Evolutionary conservation across 2,329 filamentous ascomycete species (phyloP), one percentile per base, ranked within the genome.

Genomic region (Phymatotrichopsis omnivora): DNA sequence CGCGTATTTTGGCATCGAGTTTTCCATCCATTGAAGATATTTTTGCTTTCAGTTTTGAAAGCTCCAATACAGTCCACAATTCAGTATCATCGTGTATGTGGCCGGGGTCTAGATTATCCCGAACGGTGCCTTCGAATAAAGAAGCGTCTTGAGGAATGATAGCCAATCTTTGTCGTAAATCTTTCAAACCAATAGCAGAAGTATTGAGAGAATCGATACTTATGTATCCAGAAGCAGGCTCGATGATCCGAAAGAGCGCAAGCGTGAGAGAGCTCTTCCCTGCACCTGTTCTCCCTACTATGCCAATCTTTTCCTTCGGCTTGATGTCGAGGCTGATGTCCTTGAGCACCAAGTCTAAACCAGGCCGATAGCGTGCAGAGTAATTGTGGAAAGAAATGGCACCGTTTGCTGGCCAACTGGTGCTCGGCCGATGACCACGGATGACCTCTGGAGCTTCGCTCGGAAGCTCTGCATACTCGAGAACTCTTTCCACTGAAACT

Each of bases 71-170:
- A 62, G 83, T 93, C 91, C 91, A 98, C 25, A 98, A 71, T 62
- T 96, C 91, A 4, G 87, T 94, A 64, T 98, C 93, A 64, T 95
- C 89, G 61, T 94, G 87, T 43, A 93, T 85, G 62, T 94, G 84
- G 22, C 82, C 85, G 19, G 93, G 93, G 62, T 98, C 91, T 37
- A 59, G 54, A 29, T 98, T 98, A 65, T 98, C 91, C 56, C 91
- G 78, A 53, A 98, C 76, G 7, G 82, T 87, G 39, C 87, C 87
- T 64, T 93, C 85, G 59, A 98, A 98, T 51, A 98, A 75, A 53
- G 89, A 89, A 23, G 91, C 89, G 65, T 98, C 93, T 63, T 98
- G 91, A 4, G 93, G 91, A 56, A 98, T 98, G 60, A 98, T 98
- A 43, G 91, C 89, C 36, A 98, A 71, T 47, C 91, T 80, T 44